Conservation (phyloP, 768 basidiomycete genomes). For the Agaricus sinodeliciosus region DNA sequence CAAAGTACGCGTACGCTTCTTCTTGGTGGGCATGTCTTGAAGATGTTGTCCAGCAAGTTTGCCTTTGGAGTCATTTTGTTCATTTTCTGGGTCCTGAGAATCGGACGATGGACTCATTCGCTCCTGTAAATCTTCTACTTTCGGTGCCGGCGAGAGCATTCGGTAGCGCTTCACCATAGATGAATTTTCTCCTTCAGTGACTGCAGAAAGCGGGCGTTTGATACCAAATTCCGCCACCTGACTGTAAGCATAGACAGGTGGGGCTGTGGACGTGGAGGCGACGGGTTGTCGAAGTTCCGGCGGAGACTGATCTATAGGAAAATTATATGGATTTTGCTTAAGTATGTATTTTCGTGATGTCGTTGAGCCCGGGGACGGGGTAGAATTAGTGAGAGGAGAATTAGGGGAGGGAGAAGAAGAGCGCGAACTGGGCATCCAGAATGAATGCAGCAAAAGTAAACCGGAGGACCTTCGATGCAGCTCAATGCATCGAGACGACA, state of each 20-base stretch:
- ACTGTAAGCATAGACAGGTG: conserved; percentile 20
- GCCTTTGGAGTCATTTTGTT: conserved; percentile 40
- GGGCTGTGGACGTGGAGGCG: conserved; percentile 17
- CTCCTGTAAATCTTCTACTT: conserved; percentile 2
- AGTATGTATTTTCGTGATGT: conserved; percentile 36
- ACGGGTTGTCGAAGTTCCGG: not conserved
- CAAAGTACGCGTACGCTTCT: conserved; percentile 76
- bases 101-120: conserved; percentile 37
- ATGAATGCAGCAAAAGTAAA: conserved; percentile 27
- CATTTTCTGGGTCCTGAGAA: conserved; percentile 56
- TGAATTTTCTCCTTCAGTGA: conserved; percentile 21
- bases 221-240: conserved; percentile 3
- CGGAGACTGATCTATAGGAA: conserved; percentile 8
- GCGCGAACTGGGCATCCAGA: conserved; percentile 45
- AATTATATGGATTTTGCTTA: conserved; percentile 27
- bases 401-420: conserved; percentile 39
- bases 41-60: conserved; percentile 32
- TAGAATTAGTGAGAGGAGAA: conserved; percentile 30
- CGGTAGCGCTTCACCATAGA: conserved; percentile 41
- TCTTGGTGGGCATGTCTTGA: conserved; percentile 51
- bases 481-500: conserved; percentile 35
- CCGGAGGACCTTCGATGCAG: conserved; percentile 29
- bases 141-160: conserved; percentile 22
- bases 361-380: conserved; percentile 26
- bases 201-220: conserved; percentile 17